These are phyloP conservation scores for Adansonia grandidieri DNA, from an alignment of 441 rosid species.

Conservation along the genomic window DNA sequence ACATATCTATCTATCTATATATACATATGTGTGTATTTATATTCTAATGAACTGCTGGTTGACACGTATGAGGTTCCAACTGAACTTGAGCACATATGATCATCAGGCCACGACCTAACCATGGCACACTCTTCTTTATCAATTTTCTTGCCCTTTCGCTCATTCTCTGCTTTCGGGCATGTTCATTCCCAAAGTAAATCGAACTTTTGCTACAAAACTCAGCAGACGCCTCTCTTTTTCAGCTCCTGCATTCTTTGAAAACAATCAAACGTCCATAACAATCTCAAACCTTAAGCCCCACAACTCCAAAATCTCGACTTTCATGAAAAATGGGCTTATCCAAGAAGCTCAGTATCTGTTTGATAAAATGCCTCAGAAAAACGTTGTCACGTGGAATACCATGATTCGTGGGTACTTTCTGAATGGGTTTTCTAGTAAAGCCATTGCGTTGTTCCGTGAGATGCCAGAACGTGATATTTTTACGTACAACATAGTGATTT, in stretches of 20 bases:
- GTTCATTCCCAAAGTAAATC: conserved; percentile 27
- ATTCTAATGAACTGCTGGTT: not conserved
- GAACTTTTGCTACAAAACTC: conserved; percentile 16
- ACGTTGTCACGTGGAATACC: conserved; percentile 45
- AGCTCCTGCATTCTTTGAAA: conserved; percentile 18
- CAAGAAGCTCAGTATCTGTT: conserved; percentile 44
- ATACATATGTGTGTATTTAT: too few relatives aligned
- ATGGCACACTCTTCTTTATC: not conserved
- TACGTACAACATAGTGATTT: conserved; percentile 40
- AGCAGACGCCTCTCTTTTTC: conserved; percentile 28
- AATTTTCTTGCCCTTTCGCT: not conserved
- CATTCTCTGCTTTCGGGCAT: not conserved
- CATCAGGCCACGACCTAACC: not conserved
- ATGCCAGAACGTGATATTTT: conserved; percentile 46
- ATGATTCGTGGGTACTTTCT: conserved; percentile 49
- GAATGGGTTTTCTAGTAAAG: conserved; percentile 34
- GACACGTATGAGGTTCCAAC: not conserved
- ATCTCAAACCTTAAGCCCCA: conserved; percentile 33
- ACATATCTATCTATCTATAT: too few relatives aligned
- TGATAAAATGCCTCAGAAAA: conserved; percentile 46
- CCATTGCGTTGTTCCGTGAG: conserved; percentile 30
- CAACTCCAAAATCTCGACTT: conserved; percentile 31
- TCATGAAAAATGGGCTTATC: conserved; percentile 38
- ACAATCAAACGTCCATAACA: conserved; percentile 10
- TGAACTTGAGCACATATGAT: not conserved